A percentile compares a stretch with the other conserved stretches of the same genome.
Evolutionary conservation across 139 green algal genomes (phyloP).

Genomic region (Nannochloris sp.): DNA sequence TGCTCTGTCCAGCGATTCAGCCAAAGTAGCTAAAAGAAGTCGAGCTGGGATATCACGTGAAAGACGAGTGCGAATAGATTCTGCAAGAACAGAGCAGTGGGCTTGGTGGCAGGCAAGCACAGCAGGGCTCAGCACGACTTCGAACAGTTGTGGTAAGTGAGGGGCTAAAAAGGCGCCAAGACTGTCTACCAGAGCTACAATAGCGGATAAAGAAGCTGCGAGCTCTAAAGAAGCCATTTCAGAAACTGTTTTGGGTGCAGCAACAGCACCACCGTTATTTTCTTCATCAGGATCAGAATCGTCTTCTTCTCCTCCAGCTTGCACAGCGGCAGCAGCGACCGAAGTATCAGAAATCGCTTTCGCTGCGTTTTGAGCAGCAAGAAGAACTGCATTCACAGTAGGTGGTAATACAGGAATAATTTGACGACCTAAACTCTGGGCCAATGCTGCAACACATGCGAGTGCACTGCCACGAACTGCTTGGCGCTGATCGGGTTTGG

Average conservation of each 20-base stretch:
- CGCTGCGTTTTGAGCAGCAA: conserved; percentile 22
- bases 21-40: conserved; percentile 64
- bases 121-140: conserved; percentile 44
- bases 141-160: conserved; percentile 49
- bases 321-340: not conserved
- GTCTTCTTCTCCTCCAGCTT: not conserved
- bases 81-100: conserved; percentile 13
- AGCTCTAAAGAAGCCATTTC: conserved; percentile 23
- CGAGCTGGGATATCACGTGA: conserved; percentile 40
- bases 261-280: not conserved
- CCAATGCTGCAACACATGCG: conserved; percentile 22
- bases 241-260: not conserved
- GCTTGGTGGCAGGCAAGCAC: conserved; percentile 11
- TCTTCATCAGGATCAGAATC: no score
- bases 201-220: conserved; percentile 46
- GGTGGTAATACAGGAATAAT: conserved; percentile 54
- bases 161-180: conserved; percentile 63
- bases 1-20: conserved; percentile 31
- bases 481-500: conserved; percentile 2
- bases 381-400: conserved; percentile 33
- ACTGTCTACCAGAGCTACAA: conserved; percentile 45
- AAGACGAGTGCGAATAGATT: conserved; percentile 26
- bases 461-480: conserved; percentile 46
- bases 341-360: not conserved
- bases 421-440: conserved; percentile 28